Evolutionary conservation across 345 rosid genomes (phyloP).

Genomic region (Brassica nigra): DNA sequence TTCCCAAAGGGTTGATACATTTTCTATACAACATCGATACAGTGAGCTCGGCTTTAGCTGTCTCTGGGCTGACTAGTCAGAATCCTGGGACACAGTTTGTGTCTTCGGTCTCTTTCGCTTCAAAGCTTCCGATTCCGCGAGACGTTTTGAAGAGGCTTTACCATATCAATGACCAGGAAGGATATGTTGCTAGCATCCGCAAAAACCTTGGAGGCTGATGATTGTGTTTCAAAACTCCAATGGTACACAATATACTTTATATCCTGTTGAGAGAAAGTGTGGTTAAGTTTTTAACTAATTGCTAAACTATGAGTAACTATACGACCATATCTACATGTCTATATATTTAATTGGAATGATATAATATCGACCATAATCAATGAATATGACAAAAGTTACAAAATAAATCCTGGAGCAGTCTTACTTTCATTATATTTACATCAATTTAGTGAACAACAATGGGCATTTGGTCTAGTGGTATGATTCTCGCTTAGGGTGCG

Average conservation of each 20-base stretch:
- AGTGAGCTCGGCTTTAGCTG: constrained; percentile 47
- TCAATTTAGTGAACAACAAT: background rate
- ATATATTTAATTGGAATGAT: background rate
- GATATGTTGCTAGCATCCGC: background rate
- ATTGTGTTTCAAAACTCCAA: background rate
- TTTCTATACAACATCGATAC: constrained; percentile 57
- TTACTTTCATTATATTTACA: background rate
- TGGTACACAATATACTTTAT: background rate
- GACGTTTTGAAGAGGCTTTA: constrained; percentile 52
- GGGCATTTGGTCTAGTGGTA: constrained; percentile 93
- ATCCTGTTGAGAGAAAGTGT: background rate
- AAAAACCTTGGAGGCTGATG: background rate
- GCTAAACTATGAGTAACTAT: background rate
- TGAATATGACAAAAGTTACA: background rate
- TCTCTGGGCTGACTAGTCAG: constrained; percentile 73
- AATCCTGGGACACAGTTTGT: constrained; percentile 67
- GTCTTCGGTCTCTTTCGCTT: constrained; percentile 49
- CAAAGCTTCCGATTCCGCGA: constrained; percentile 46
- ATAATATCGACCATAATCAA: background rate
- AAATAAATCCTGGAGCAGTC: background rate
- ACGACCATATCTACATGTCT: background rate
- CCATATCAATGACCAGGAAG: constrained; percentile 36
- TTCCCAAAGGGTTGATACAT: constrained; percentile 68
- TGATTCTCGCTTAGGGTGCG: constrained; percentile 93
- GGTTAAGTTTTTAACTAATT: background rate